Evolutionary conservation across 2,329 filamentous ascomycete species (phyloP).

Genomic region (Curvularia eragrostidis): DNA sequence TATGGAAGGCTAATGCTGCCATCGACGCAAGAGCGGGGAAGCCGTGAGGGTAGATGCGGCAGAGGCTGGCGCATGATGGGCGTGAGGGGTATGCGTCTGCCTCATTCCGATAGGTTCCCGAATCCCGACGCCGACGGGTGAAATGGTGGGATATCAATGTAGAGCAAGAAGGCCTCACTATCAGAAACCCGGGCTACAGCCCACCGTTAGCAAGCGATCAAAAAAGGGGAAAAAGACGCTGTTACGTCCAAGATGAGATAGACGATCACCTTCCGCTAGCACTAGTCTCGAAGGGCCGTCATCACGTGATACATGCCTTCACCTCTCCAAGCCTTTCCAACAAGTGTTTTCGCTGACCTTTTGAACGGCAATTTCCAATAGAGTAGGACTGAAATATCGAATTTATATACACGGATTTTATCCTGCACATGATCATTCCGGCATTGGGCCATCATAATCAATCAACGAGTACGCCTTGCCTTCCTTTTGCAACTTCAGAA

Average conservation of each 20-base stretch:
- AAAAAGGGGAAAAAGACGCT: not conserved
- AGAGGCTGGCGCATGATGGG: not conserved
- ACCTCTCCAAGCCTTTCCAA: not conserved
- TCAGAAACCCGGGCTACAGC: not conserved
- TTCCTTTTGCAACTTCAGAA: constrained; percentile 55
- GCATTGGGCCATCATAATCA: constrained; percentile 30
- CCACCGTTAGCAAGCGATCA: not conserved
- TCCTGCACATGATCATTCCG: constrained; percentile 3
- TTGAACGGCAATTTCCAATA: not conserved
- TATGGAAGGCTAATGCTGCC: constrained; percentile 16
- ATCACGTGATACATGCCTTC: not conserved
- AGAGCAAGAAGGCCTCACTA: not conserved
- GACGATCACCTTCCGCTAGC: not conserved
- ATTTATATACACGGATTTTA: too few relatives aligned
- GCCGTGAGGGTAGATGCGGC: not conserved
- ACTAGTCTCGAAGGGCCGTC: not conserved
- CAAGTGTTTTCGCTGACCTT: not conserved
- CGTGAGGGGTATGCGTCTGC: constrained; percentile 16
- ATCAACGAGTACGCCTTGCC: constrained; percentile 36
- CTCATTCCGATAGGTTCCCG: constrained; percentile 5
- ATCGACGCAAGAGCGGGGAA: constrained; percentile 35
- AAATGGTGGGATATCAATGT: not conserved
- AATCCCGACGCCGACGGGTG: constrained; percentile 13
- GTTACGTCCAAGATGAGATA: not conserved
- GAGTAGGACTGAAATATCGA: too few relatives aligned